Base-by-base conservation (phyloP, 2,329 filamentous ascomycete species). In the Sporothrix pseudoabietina region DNA sequence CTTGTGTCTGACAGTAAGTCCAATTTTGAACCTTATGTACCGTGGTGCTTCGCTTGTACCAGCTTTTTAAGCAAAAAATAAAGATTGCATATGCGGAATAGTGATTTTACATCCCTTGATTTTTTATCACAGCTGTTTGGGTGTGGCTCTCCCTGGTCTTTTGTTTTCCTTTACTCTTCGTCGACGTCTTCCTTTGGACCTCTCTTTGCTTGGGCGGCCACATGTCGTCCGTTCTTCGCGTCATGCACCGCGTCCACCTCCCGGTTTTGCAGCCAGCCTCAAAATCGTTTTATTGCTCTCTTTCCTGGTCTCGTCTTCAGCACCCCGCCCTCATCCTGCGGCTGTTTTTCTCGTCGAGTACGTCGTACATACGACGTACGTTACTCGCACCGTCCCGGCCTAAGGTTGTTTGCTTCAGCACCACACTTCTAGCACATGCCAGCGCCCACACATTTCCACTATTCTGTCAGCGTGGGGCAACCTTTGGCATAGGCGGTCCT, bases 401-500 rank as follows among this genome's bases (percentile, higher is more conserved):
- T 61, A 39, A n/a, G 6, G 35, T 22, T 47, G 0, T 44, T 44
- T 61, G 32, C 12, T 59, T 19, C 30, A 69, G 41, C 55, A 61
- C 35, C 54, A 71, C 39, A 39, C 8, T 41, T 47, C 44, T 26
- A 8, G 55, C 68, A 71, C 69, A 71, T 71, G 69, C 61, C 71
- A 66, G 39, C 22, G 41, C 41, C 49, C 61, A 47, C 35, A 14
- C 49, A 35, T 39, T 52, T 54, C 52, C 52, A 69, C 61, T 30
- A 68, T 52, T 47, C 35, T 69, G 72, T 75, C 75, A 74, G 72
- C 76, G 74, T 75, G 76, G 76, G 76, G 74, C 73, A 73, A 72
- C 71, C 69, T 69, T 57, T 74, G 73, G 69, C 76, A 76, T 76
- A 77, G 76, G 74, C 76, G 75, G 77, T 79, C 78, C 79, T 79